phyloP scores from a whole-genome alignment of 2,329 filamentous ascomycete species.

The Fusarium burgessii region DNA sequence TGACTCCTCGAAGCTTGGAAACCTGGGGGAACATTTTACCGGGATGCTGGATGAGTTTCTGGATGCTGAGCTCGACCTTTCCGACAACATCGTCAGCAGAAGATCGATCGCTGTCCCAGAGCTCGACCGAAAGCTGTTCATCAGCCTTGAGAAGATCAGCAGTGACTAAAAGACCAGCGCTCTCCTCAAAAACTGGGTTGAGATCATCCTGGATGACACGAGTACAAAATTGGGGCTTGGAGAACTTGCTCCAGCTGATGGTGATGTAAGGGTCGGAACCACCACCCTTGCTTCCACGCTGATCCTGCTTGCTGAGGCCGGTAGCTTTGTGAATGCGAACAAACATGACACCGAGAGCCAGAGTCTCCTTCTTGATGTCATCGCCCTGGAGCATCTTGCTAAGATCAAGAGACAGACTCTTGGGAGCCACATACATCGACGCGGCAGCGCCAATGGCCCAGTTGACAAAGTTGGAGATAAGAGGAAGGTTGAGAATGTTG shows the following conservation, averaged over 20 bases:
- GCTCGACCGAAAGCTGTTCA: constrained; percentile 91
- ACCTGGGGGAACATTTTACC: constrained; percentile 92
- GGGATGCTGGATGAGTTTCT: constrained; percentile 92
- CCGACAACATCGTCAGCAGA: constrained; percentile 96
- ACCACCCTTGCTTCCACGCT: constrained; percentile 82
- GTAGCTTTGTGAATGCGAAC: constrained; percentile 89
- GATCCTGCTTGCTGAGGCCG: constrained; percentile 91
- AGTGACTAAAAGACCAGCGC: constrained; percentile 85
- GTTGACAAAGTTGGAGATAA: constrained; percentile 97
- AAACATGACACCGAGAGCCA: constrained; percentile 90
- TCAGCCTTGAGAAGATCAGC: constrained; percentile 92
- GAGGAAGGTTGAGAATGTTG: constrained; percentile 89
- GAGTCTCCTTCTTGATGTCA: constrained; percentile 88
- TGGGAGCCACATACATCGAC: constrained; percentile 93
- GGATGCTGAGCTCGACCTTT: constrained; percentile 92
- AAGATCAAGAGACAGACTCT: constrained; percentile 92
- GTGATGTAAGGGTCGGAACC: constrained; percentile 97
- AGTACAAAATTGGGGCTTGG: constrained; percentile 97
- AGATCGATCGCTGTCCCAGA: constrained; percentile 95
- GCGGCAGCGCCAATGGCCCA: constrained; percentile 90
- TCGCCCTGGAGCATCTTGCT: constrained; percentile 92
- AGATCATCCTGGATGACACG: constrained; percentile 94
- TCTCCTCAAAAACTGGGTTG: constrained; percentile 93
- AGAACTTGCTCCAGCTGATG: constrained; percentile 93
- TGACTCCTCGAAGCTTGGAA: constrained; percentile 84